phyloP scores from a whole-genome alignment of 768 basidiomycete species.

The Mycena vulgaris region DNA sequence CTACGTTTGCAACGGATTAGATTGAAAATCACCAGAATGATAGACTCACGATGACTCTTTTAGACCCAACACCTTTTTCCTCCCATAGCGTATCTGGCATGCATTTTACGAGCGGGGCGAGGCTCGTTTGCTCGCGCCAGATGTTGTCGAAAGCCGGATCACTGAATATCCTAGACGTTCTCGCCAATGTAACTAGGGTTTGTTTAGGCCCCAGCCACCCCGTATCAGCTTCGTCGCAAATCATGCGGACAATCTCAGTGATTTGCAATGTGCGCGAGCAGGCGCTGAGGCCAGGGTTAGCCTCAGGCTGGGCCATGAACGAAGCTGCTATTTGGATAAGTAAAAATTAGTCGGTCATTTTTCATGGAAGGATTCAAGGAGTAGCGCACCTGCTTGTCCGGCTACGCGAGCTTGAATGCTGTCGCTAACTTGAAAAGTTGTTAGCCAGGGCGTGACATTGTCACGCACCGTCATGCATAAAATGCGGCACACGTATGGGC shows the following conservation, averaged over 20 bases:
- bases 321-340: too few species aligned
- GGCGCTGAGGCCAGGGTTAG: constrained; percentile 5
- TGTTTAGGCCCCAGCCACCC: background rate
- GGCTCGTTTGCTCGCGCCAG: background rate
- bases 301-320: background rate
- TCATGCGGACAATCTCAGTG: constrained; percentile 27
- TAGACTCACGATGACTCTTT: constrained; percentile 11
- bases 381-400: too few species aligned
- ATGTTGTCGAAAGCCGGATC: constrained; percentile 24
- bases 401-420: too few species aligned
- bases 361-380: too few species aligned
- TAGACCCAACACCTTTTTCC: background rate
- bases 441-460: too few species aligned
- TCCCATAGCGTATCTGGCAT: constrained; percentile 34
- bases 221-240: constrained; percentile 8
- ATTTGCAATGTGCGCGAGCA: constrained; percentile 24
- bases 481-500: too few species aligned
- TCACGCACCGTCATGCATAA: too few species aligned
- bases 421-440: too few species aligned
- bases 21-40: background rate
- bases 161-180: constrained; percentile 17
- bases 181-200: constrained; percentile 5
- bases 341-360: too few species aligned
- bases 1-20: background rate
- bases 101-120: constrained; percentile 28